Percentiles rank a stretch among this genome's conserved stretches.
Evolutionary conservation across 2,329 filamentous ascomycete species (phyloP).

Genomic region (Zopfia rhizophila): DNA sequence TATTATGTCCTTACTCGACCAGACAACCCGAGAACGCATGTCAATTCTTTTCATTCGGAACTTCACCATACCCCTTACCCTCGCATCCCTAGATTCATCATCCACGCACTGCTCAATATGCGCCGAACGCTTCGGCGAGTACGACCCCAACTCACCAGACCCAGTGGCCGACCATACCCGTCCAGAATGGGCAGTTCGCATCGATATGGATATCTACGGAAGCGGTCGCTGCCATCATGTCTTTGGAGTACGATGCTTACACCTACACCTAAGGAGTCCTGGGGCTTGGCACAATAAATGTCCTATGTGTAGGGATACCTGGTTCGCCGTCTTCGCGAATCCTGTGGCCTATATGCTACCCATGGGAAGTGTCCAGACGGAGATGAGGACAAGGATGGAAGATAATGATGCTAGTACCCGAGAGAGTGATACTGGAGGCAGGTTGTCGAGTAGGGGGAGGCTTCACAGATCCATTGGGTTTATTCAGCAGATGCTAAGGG

Average conservation of each 20-base stretch:
- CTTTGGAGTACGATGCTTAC: slow-evolving; percentile 13
- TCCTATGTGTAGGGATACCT: slow-evolving; percentile 18
- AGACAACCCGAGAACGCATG: too few relatives aligned
- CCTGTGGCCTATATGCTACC: too few relatives aligned
- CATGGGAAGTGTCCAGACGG: too few relatives aligned
- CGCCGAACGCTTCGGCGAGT: too few relatives aligned
- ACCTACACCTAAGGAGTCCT: slow-evolving; percentile 7
- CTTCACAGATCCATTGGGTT: not conserved
- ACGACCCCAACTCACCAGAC: too few relatives aligned
- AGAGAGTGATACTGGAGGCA: too few relatives aligned
- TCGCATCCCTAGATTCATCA: not conserved
- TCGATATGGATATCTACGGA: slow-evolving; percentile 13
- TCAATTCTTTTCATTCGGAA: too few relatives aligned
- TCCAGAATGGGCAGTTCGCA: slow-evolving; percentile 11
- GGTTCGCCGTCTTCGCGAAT: too few relatives aligned
- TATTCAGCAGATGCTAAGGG: slow-evolving; percentile 3
- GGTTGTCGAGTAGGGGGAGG: not conserved
- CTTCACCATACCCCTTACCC: slow-evolving; percentile 1
- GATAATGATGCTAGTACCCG: not conserved
- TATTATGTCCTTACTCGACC: too few relatives aligned
- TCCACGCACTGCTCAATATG: slow-evolving; percentile 13
- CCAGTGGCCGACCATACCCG: not conserved
- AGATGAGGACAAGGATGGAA: not conserved
- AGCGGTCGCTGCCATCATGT: slow-evolving; percentile 12
- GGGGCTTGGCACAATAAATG: slow-evolving; percentile 20